phyloP scores from a whole-genome alignment of 106 monocot species.

The Dactylorhiza incarnata region DNA sequence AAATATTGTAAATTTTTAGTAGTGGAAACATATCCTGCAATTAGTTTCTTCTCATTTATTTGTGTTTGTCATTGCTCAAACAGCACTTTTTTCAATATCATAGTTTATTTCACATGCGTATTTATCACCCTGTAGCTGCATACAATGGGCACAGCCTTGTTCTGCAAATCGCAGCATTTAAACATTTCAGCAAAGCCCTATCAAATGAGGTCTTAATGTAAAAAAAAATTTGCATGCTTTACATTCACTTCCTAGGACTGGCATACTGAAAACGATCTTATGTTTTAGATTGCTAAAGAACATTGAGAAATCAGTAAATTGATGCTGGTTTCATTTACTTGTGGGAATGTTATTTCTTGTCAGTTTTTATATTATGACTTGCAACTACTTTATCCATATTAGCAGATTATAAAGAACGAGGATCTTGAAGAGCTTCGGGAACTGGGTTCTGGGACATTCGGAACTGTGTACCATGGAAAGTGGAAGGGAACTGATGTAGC shows the following conservation, averaged over 20 bases:
- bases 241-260: neutral
- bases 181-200: too few species aligned
- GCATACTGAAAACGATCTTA: neutral
- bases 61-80: too few species aligned
- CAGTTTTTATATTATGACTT: neutral
- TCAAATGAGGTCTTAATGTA: neutral
- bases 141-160: too few species aligned
- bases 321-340: neutral
- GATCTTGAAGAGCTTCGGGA: conserved; percentile 91
- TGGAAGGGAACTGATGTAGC: conserved; percentile 98
- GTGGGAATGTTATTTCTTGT: neutral
- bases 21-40: too few species aligned
- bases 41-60: too few species aligned
- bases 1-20: too few species aligned
- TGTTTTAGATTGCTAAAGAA: neutral
- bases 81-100: too few species aligned
- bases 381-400: neutral
- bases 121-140: too few species aligned
- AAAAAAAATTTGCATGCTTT: neutral
- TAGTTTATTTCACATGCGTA: too few species aligned
- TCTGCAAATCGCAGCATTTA: too few species aligned
- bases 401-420: conserved; percentile 84
- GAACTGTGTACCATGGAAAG: conserved; percentile 94
- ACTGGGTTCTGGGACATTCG: conserved; percentile 89
- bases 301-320: neutral